phyloP scores from a whole-genome alignment of 192 early-diverging fungal species.

The Coemansia sp. region DNA sequence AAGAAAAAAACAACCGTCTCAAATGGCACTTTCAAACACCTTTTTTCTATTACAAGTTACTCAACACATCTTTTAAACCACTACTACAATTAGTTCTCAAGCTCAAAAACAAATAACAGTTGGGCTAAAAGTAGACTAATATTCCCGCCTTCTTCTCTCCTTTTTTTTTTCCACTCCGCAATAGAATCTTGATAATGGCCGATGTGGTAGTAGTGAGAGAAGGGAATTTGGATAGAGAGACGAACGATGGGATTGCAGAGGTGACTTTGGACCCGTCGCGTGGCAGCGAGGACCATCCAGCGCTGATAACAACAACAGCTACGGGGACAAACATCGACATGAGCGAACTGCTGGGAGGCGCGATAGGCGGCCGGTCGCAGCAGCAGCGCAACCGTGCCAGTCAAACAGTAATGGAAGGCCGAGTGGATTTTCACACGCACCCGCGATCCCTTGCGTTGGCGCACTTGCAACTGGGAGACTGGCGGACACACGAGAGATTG shows the following conservation, averaged over 20 bases:
- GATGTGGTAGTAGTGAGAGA: slow-evolving; percentile 5
- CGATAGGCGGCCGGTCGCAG: slow-evolving; percentile 1
- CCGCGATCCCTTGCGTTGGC: slow-evolving; percentile 46
- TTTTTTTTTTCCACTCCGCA: slow-evolving; percentile 1
- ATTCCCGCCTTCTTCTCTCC: not conserved
- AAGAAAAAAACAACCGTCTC: not conserved
- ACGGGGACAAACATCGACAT: slow-evolving; percentile 41
- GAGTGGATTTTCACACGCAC: slow-evolving; percentile 51
- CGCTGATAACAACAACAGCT: slow-evolving; percentile 34
- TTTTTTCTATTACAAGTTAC: not conserved
- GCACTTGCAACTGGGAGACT: slow-evolving; percentile 56
- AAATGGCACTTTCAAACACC: not conserved
- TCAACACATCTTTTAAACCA: not conserved
- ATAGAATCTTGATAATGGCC: slow-evolving; percentile 12
- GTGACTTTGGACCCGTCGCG: slow-evolving; percentile 33
- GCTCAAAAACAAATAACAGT: not conserved
- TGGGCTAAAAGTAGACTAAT: not conserved
- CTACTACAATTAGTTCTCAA: not conserved
- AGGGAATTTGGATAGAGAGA: not conserved
- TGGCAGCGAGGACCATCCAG: slow-evolving; percentile 19
- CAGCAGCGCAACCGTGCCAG: slow-evolving; percentile 14
- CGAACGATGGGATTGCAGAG: slow-evolving; percentile 17
- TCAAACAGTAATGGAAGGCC: slow-evolving; percentile 38
- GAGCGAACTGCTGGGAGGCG: slow-evolving; percentile 34
- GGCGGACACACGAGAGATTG: slow-evolving; percentile 66